Conservation (phyloP, 306 rosid genomes). For the Cucumis melo region DNA sequence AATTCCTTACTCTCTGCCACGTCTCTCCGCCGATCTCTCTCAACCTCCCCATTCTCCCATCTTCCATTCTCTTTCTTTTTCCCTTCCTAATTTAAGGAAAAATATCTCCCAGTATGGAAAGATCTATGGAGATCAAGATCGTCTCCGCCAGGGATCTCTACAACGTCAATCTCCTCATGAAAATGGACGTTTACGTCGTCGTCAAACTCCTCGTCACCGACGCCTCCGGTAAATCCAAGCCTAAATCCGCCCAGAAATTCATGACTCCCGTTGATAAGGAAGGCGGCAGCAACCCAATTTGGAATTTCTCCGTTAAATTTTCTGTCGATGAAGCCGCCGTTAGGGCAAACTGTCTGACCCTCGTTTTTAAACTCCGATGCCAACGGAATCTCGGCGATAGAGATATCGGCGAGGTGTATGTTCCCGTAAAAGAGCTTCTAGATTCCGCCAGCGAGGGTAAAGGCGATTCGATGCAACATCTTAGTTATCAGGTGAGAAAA, state of each 20-base stretch:
- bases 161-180: slow-evolving; percentile 44
- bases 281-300: slow-evolving; percentile 39
- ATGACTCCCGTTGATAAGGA: slow-evolving; percentile 26
- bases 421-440: slow-evolving; percentile 50
- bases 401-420: slow-evolving; percentile 33
- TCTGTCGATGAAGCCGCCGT: slow-evolving; percentile 23
- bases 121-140: slow-evolving; percentile 42
- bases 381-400: slow-evolving; percentile 37
- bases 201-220: slow-evolving; percentile 31
- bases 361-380: slow-evolving; percentile 32
- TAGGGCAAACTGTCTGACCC: slow-evolving; percentile 28
- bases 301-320: slow-evolving; percentile 47
- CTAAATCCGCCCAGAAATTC: slow-evolving; percentile 6
- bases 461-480: slow-evolving; percentile 12
- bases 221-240: slow-evolving; percentile 20
- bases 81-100: neutral
- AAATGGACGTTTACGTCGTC: slow-evolving; percentile 68
- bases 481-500: slow-evolving; percentile 39
- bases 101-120: slow-evolving; percentile 26
- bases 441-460: slow-evolving; percentile 15
- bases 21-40: neutral
- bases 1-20: neutral
- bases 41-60: neutral
- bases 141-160: slow-evolving; percentile 60
- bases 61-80: neutral